Conservation (phyloP, 2,329 filamentous ascomycete genomes). For the Shiraia sp. region DNA sequence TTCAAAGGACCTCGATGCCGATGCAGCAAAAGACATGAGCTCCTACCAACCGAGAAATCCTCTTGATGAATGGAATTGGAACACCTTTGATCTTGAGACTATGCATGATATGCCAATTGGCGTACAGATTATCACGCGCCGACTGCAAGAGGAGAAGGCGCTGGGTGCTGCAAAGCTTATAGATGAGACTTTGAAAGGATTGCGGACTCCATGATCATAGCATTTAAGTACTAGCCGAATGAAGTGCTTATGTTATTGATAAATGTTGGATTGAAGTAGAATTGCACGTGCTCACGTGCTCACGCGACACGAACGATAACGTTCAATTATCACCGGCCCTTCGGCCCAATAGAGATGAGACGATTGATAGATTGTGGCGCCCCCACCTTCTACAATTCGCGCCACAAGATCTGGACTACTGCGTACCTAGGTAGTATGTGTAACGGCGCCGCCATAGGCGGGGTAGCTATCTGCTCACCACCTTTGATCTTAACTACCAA, state of each 20-base stretch:
- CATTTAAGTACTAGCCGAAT: background rate
- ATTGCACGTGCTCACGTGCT: constrained; percentile 15
- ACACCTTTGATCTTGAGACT: constrained; percentile 37
- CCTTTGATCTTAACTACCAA: no score
- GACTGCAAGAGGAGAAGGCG: constrained; percentile 45
- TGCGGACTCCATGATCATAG: background rate
- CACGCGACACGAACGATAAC: constrained; percentile 16
- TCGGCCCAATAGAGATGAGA: no score
- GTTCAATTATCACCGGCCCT: no score
- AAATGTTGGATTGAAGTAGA: no score
- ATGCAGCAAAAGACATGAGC: constrained; percentile 31
- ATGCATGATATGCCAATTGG: constrained; percentile 45
- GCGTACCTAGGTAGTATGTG: constrained; percentile 1
- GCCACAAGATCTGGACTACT: constrained; percentile 2
- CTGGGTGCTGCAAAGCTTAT: constrained; percentile 41
- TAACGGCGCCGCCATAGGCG: constrained; percentile 9
- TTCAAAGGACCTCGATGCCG: constrained; percentile 45
- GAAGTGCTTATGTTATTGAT: background rate
- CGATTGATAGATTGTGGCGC: background rate
- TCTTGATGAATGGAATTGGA: constrained; percentile 57
- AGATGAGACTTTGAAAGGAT: constrained; percentile 15
- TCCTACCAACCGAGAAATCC: constrained; percentile 54
- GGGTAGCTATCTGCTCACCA: constrained; percentile 9
- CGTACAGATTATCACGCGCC: constrained; percentile 42
- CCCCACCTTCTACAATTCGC: constrained; percentile 15